Conservation (phyloP, 108 stramenopile genomes). For the Epipyxis sp. region DNA sequence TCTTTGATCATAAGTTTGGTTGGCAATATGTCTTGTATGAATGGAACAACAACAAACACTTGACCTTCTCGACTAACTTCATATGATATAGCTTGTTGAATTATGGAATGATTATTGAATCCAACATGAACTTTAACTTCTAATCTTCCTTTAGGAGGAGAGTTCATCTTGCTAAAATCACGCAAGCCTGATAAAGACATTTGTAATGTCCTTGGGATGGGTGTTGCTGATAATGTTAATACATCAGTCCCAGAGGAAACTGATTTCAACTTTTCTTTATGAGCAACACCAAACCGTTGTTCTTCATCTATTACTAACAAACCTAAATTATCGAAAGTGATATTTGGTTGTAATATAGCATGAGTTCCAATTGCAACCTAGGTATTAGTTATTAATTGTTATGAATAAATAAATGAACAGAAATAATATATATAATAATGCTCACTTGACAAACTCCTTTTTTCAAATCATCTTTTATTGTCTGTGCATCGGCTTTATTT, state of each 20-base stretch:
- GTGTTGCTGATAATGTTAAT: constrained; percentile 86
- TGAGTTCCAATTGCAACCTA: constrained; percentile 94
- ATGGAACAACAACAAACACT: constrained; percentile 4
- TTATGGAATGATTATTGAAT: background rate
- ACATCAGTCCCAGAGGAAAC: constrained; percentile 60
- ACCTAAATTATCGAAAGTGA: constrained; percentile 76
- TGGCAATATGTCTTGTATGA: background rate
- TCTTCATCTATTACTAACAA: constrained; percentile 92
- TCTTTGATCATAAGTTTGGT: constrained; percentile 48
- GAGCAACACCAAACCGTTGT: constrained; percentile 92
- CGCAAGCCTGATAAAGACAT: constrained; percentile 68
- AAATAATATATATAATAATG: too few relatives aligned
- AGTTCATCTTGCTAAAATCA: background rate
- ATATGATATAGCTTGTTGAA: background rate
- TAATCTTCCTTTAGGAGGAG: background rate
- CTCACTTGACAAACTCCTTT: background rate
- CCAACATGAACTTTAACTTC: background rate
- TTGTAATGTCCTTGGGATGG: constrained; percentile 89
- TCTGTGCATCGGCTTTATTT: background rate
- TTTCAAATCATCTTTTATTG: background rate
- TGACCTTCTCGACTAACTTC: background rate
- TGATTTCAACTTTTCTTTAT: constrained; percentile 86
- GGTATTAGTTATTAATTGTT: too few relatives aligned
- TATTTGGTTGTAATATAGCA: constrained; percentile 68
- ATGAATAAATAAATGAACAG: too few relatives aligned